Percentiles rank a stretch among this genome's conserved stretches.
These are phyloP conservation scores for Saussurea involucrata DNA, from an alignment of 129 eudicot genomes.

Conservation along the genomic window DNA sequence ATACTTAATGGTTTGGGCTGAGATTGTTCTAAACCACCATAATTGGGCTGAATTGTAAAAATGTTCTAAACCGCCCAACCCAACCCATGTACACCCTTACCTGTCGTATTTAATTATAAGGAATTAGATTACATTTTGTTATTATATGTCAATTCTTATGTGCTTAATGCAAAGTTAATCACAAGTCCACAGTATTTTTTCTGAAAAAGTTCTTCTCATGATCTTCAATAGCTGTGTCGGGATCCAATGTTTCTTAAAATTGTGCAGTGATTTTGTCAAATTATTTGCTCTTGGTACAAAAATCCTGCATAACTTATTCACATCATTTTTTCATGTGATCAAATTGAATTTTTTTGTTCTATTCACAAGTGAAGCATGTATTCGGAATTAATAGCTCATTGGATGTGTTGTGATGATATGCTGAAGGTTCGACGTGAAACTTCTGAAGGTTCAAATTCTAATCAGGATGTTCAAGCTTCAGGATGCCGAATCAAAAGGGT, in stretches of 20 bases:
- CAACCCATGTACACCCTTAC: no score
- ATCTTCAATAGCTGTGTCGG: background rate
- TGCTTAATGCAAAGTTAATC: background rate
- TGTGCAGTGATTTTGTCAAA: background rate
- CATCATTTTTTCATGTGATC: background rate
- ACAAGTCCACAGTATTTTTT: background rate
- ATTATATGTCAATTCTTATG: background rate
- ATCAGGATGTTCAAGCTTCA: constrained; percentile 28
- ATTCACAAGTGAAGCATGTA: background rate
- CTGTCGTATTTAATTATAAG: background rate
- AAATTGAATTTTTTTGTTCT: background rate
- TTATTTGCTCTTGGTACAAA: background rate
- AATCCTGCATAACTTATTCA: background rate
- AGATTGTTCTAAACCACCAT: no score
- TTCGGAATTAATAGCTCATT: background rate
- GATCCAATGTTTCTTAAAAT: background rate
- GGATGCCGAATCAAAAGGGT: constrained; percentile 61
- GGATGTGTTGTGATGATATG: background rate
- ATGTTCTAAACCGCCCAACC: no score
- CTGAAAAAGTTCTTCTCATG: background rate
- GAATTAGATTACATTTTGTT: background rate
- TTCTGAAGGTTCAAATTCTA: constrained; percentile 9
- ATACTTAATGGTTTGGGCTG: no score
- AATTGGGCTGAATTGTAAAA: no score
- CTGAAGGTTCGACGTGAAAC: constrained; percentile 72